Conservation (phyloP, 2,329 filamentous ascomycete genomes). For the Trichophyton schoenleinii region DNA sequence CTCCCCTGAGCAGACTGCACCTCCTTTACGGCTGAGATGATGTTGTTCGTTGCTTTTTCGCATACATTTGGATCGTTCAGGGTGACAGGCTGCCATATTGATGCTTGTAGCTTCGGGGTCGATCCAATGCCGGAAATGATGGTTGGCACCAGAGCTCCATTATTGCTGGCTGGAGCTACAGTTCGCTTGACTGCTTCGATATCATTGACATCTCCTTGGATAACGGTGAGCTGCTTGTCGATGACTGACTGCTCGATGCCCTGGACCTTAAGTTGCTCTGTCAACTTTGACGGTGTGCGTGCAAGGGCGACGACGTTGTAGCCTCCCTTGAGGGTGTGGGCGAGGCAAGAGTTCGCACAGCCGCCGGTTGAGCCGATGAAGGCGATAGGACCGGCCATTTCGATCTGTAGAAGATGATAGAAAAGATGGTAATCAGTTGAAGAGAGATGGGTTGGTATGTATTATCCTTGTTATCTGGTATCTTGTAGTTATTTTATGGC, state of each 20-base stretch:
- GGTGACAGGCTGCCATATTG: constrained; percentile 15
- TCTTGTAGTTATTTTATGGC: neutral
- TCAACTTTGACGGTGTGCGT: constrained; percentile 40
- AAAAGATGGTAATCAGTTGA: no score
- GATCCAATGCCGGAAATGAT: constrained; percentile 36
- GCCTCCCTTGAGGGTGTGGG: constrained; percentile 33
- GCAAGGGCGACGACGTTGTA: constrained; percentile 38
- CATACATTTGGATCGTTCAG: constrained; percentile 20
- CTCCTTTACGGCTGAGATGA: constrained; percentile 16
- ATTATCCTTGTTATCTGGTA: neutral
- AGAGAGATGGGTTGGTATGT: neutral
- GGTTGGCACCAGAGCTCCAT: constrained; percentile 26
- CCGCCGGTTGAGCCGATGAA: constrained; percentile 44
- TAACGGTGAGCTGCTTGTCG: constrained; percentile 34
- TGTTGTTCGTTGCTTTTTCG: constrained; percentile 15
- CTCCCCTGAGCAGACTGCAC: constrained; percentile 8
- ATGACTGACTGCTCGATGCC: constrained; percentile 26
- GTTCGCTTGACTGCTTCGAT: constrained; percentile 28
- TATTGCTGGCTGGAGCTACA: constrained; percentile 20
- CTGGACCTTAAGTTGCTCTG: constrained; percentile 29
- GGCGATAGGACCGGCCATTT: constrained; percentile 22
- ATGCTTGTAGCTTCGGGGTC: constrained; percentile 17
- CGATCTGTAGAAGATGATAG: neutral
- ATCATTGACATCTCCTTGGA: constrained; percentile 37
- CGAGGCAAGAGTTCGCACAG: constrained; percentile 33